Percentiles rank a stretch among this genome's conserved stretches.
phyloP scores from a whole-genome alignment of 139 green algal genomes.

The Auxenochlorella pyrenoidosa region DNA sequence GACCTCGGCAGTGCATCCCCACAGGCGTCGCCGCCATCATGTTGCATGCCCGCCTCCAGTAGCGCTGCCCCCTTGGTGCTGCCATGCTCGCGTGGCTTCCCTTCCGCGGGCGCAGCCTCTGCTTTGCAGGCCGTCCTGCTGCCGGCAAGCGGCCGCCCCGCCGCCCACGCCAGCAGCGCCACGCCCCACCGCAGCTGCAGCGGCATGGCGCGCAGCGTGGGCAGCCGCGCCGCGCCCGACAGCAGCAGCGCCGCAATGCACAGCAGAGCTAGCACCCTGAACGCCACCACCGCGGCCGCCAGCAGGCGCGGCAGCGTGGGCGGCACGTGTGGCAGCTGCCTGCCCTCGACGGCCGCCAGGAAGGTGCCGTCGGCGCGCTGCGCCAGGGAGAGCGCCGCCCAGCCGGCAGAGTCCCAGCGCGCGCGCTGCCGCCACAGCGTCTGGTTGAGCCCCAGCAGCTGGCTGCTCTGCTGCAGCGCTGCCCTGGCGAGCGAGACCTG shows the following conservation, averaged over 20 bases:
- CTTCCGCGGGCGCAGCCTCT: too few species aligned
- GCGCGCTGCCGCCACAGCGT: conserved; percentile 18
- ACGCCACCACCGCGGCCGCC: neutral
- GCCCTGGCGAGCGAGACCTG: neutral
- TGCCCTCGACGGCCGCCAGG: conserved; percentile 9
- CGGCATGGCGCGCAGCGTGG: neutral
- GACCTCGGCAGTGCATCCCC: neutral
- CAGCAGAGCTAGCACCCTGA: neutral
- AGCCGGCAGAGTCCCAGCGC: conserved; percentile 22
- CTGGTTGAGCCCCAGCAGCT: neutral
- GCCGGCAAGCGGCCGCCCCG: too few species aligned
- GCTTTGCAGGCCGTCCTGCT: too few species aligned
- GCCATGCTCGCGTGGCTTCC: too few species aligned
- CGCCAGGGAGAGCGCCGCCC: neutral
- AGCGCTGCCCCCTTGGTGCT: too few species aligned
- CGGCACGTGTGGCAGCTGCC: neutral
- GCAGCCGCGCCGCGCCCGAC: neutral
- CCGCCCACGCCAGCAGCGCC: neutral
- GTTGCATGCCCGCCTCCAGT: neutral
- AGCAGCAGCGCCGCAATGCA: neutral
- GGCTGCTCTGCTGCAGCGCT: neutral
- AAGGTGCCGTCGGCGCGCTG: neutral
- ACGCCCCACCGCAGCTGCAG: neutral
- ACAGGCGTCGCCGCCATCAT: neutral
- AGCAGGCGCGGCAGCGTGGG: neutral